Conservation (phyloP, 2,329 filamentous ascomycete genomes). For the Fusarium heterosporum region DNA sequence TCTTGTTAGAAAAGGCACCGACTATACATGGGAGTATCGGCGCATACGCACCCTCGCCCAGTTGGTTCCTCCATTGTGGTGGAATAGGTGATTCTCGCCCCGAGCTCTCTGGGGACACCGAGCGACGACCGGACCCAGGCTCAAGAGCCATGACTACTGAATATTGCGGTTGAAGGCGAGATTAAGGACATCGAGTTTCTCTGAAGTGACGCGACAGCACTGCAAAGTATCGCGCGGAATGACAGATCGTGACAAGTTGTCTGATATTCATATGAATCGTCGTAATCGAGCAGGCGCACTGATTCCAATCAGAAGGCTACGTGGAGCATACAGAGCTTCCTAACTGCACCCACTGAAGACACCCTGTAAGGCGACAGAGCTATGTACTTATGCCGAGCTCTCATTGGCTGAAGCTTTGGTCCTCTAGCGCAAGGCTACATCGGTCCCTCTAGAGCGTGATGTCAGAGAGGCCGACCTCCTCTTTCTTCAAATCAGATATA, state of each 20-base stretch:
- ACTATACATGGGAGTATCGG: not conserved
- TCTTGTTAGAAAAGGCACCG: constrained; percentile 18
- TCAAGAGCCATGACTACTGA: constrained; percentile 71
- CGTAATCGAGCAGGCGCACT: constrained; percentile 37
- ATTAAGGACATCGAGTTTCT: constrained; percentile 42
- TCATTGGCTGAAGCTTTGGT: constrained; percentile 44
- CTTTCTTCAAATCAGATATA: constrained; percentile 15
- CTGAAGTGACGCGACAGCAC: constrained; percentile 16
- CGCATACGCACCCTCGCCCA: constrained; percentile 75
- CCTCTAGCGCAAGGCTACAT: constrained; percentile 46
- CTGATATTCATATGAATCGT: constrained; percentile 19
- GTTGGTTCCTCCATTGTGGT: constrained; percentile 81
- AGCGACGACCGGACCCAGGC: constrained; percentile 65
- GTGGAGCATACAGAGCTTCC: constrained; percentile 38
- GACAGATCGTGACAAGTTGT: constrained; percentile 11
- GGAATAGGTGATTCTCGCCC: constrained; percentile 81
- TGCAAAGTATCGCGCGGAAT: constrained; percentile 34
- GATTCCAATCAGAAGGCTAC: constrained; percentile 47
- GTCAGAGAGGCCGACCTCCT: constrained; percentile 16
- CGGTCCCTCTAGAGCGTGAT: constrained; percentile 44
- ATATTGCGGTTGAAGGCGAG: constrained; percentile 30
- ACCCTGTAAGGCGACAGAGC: constrained; percentile 28
- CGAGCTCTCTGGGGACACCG: constrained; percentile 83
- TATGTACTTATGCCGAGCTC: not conserved
- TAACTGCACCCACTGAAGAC: constrained; percentile 28